These are phyloP conservation scores for Tephrocybe rancida DNA, from an alignment of 768 basidiomycete genomes.

Conservation along the genomic window DNA sequence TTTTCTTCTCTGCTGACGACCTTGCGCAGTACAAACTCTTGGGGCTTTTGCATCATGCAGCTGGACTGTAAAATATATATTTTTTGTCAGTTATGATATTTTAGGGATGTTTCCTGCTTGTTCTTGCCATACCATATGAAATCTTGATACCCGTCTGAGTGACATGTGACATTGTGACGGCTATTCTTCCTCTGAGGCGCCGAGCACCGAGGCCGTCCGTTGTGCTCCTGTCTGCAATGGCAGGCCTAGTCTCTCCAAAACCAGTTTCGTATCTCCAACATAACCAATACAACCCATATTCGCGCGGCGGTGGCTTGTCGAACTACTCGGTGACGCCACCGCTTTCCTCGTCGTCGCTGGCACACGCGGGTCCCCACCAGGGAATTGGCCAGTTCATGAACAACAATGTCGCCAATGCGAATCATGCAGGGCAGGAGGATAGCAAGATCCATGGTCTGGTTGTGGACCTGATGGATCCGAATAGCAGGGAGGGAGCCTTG, in stretches of 20 bases:
- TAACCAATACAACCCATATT: slow-evolving; percentile 62
- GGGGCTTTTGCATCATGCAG: slow-evolving; percentile 46
- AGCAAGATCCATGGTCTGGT: slow-evolving; percentile 89
- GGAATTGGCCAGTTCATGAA: slow-evolving; percentile 41
- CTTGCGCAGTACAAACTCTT: slow-evolving; percentile 46
- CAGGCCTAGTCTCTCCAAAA: slow-evolving; percentile 64
- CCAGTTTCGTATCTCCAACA: slow-evolving; percentile 69
- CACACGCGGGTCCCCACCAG: slow-evolving; percentile 60
- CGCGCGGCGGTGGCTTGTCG: slow-evolving; percentile 48
- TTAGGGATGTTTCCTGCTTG: slow-evolving; percentile 1
- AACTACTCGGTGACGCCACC: slow-evolving; percentile 69
- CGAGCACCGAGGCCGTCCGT: slow-evolving; percentile 18
- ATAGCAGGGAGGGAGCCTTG: slow-evolving; percentile 85
- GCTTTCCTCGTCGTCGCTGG: slow-evolving; percentile 51
- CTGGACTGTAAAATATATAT: slow-evolving; percentile 33
- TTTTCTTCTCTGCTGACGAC: slow-evolving; percentile 1
- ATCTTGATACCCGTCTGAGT: slow-evolving; percentile 9
- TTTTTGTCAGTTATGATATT: slow-evolving; percentile 9
- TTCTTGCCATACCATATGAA: slow-evolving; percentile 2
- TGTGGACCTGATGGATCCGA: slow-evolving; percentile 81
- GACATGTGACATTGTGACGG: slow-evolving; percentile 19
- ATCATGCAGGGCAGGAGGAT: slow-evolving; percentile 50
- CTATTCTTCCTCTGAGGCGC: slow-evolving; percentile 9
- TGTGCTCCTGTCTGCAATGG: slow-evolving; percentile 43
- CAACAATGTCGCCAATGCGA: slow-evolving; percentile 25